A percentile compares a stretch with the other conserved stretches of the same genome.
Evolutionary conservation across 2,329 filamentous ascomycete genomes (phyloP).

Genomic region (Exserohilum rostratum): DNA sequence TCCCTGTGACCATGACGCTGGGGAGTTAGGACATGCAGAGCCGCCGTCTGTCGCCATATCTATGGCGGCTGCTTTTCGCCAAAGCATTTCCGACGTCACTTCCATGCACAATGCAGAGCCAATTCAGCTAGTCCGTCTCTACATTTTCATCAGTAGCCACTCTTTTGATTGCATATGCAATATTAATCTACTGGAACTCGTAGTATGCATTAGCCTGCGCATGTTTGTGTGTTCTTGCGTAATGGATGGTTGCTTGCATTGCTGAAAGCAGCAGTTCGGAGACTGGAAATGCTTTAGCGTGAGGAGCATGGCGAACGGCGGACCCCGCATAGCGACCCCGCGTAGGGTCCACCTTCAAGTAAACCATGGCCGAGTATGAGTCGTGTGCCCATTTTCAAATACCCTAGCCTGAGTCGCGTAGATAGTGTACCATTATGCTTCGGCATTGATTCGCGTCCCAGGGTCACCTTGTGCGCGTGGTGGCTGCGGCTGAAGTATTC

Average conservation of each 20-base stretch:
- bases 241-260: not conserved
- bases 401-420: conserved; percentile 5
- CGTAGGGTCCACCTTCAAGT: conserved; percentile 5
- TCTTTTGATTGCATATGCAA: not conserved
- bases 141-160: not conserved
- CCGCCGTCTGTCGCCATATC: conserved; percentile 3
- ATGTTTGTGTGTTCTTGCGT: not conserved
- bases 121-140: conserved; percentile 3
- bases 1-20: conserved; percentile 29
- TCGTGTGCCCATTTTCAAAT: not conserved
- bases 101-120: conserved; percentile 28
- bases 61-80: conserved; percentile 29
- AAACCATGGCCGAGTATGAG: not conserved
- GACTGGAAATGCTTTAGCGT: conserved; percentile 24
- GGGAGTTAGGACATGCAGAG: conserved; percentile 11
- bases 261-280: not conserved
- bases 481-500: not conserved
- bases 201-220: not conserved
- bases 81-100: conserved; percentile 33
- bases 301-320: conserved; percentile 8
- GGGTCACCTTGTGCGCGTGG: not conserved
- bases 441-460: too few relatives aligned
- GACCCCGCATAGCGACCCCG: conserved; percentile 29
- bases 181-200: not conserved
- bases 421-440: not conserved